Conservation (phyloP, 2,329 filamentous ascomycete genomes). For the Sphaceloma murrayae region DNA sequence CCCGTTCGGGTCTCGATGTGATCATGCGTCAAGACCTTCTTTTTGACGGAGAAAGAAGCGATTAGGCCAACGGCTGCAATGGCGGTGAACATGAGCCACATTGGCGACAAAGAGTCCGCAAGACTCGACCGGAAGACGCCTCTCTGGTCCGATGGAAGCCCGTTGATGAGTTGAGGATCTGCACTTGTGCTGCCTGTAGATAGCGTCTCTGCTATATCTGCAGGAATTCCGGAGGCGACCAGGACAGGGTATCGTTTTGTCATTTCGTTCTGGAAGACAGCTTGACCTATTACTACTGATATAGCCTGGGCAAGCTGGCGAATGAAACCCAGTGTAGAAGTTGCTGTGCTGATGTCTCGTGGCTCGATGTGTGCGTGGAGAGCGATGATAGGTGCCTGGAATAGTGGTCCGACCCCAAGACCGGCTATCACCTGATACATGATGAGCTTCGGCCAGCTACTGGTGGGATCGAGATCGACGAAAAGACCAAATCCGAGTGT, state of each 20-base stretch:
- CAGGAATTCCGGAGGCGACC: not conserved
- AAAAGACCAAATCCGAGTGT: conserved; percentile 41
- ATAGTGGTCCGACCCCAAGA: conserved; percentile 43
- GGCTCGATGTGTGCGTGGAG: conserved; percentile 45
- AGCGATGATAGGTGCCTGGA: conserved; percentile 47
- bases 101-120: conserved; percentile 28
- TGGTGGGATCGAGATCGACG: conserved; percentile 33
- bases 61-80: conserved; percentile 77
- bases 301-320: conserved; percentile 38
- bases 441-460: conserved; percentile 35
- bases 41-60: conserved; percentile 74
- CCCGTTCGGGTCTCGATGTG: conserved; percentile 46
- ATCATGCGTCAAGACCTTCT: conserved; percentile 38
- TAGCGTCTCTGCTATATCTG: not conserved
- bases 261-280: conserved; percentile 43
- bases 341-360: conserved; percentile 42
- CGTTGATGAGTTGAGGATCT: no score
- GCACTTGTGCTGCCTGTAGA: no score
- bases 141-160: not conserved
- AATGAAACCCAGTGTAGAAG: conserved; percentile 42
- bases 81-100: conserved; percentile 41
- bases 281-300: conserved; percentile 42
- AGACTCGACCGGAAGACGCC: not conserved
- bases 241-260: not conserved
- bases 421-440: conserved; percentile 44